These are phyloP conservation scores for Thyridium curvatum DNA, from an alignment of 2,329 filamentous ascomycete genomes.

Conservation along the genomic window DNA sequence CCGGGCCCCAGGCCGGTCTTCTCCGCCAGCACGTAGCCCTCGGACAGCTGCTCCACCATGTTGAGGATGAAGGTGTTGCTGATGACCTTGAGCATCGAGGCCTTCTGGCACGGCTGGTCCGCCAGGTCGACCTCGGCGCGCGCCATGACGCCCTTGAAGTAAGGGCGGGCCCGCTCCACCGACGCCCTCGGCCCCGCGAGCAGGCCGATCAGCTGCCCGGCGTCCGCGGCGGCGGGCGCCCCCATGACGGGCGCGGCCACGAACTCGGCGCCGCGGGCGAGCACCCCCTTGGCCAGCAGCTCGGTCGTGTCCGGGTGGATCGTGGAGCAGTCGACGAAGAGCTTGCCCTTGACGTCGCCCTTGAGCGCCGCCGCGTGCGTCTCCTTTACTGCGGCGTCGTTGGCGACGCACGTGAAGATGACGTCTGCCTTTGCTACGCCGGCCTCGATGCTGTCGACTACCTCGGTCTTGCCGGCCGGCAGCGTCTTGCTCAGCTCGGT, in stretches of 20 bases:
- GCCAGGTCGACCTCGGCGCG: constrained; percentile 64
- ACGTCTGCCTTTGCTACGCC: constrained; percentile 66
- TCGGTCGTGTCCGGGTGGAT: constrained; percentile 78
- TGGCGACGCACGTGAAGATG: constrained; percentile 75
- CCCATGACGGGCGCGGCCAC: constrained; percentile 68
- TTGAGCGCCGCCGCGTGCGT: constrained; percentile 53
- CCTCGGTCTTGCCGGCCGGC: constrained; percentile 53
- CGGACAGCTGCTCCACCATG: constrained; percentile 73
- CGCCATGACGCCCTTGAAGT: constrained; percentile 66
- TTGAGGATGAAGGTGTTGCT: constrained; percentile 84
- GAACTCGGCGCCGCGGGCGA: constrained; percentile 60
- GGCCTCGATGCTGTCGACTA: constrained; percentile 57
- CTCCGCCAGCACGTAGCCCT: constrained; percentile 74
- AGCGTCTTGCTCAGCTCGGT: constrained; percentile 57
- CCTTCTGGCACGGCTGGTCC: constrained; percentile 60
- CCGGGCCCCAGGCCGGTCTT: constrained; percentile 69
- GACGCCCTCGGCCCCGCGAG: constrained; percentile 57
- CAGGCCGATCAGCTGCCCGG: constrained; percentile 66
- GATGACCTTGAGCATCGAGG: constrained; percentile 70
- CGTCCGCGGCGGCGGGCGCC: constrained; percentile 63
- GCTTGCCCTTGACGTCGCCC: constrained; percentile 57
- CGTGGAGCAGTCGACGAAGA: constrained; percentile 84
- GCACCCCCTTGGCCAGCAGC: constrained; percentile 51
- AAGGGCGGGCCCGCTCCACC: constrained; percentile 61
- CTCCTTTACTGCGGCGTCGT: constrained; percentile 66